A percentile compares a stretch with the other conserved stretches of the same genome.
Evolutionary conservation across 345 rosid species (phyloP).

Genomic region (Balakata baccata): DNA sequence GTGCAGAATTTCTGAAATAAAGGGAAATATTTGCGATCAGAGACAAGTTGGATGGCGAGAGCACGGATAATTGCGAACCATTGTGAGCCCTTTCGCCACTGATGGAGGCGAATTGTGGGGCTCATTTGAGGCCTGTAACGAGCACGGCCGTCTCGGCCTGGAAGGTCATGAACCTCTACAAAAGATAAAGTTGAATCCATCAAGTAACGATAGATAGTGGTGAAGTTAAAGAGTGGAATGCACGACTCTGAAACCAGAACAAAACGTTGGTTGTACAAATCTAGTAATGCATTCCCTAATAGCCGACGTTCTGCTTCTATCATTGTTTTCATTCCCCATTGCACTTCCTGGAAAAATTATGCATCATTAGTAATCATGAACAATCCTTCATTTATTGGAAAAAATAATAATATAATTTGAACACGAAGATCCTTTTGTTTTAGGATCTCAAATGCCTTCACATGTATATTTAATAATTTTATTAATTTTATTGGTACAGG

Average conservation of each 20-base stretch:
- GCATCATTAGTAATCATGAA: no score
- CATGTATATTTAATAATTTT: no score
- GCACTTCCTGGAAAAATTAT: conserved; percentile 44
- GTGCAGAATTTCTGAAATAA: conserved; percentile 47
- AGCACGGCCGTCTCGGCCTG: conserved; percentile 50
- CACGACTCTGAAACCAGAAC: conserved; percentile 72
- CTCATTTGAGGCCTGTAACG: conserved; percentile 53
- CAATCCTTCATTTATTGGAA: no score
- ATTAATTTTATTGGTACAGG: no score
- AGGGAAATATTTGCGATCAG: conserved; percentile 52
- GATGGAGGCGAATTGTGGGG: conserved; percentile 38
- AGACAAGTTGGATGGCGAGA: conserved; percentile 52
- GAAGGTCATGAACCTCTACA: conserved; percentile 53
- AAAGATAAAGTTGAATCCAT: conserved; percentile 41
- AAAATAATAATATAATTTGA: no score
- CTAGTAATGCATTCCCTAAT: conserved; percentile 70
- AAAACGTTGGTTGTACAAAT: conserved; percentile 59
- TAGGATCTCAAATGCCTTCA: no score
- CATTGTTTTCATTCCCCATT: conserved; percentile 58
- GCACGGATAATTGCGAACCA: conserved; percentile 65
- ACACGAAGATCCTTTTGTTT: no score
- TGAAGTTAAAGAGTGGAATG: conserved; percentile 73
- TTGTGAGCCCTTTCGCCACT: conserved; percentile 90
- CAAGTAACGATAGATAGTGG: conserved; percentile 54
- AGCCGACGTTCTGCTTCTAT: conserved; percentile 75